phyloP scores from a whole-genome alignment of 139 green algal species.

The Protoeuglena noctilucae region DNA sequence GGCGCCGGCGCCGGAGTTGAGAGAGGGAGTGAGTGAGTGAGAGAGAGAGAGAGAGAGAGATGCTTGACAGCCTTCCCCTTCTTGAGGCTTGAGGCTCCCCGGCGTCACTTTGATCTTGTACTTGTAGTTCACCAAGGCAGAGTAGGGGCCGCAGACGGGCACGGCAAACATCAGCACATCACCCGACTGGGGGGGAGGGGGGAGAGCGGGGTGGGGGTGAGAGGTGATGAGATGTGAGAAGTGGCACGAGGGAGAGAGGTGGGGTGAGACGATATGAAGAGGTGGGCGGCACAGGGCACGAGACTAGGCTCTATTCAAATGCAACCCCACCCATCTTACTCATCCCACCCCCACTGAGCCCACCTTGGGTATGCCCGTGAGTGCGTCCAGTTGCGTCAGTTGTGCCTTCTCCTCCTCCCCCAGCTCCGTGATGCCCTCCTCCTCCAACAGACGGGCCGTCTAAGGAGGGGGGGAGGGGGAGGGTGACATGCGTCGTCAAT shows the following conservation, averaged over 20 bases:
- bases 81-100: conserved; percentile 55
- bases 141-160: conserved; percentile 79
- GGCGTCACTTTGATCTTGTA: conserved; percentile 69
- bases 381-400: conserved; percentile 15
- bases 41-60: too few relatives aligned
- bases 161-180: conserved; percentile 77
- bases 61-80: conserved; percentile 76
- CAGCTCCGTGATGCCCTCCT: conserved; percentile 22
- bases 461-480: too few relatives aligned
- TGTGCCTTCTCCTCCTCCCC: conserved; percentile 10
- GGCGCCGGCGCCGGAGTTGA: too few relatives aligned
- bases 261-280: too few relatives aligned
- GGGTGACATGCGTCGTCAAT: too few relatives aligned
- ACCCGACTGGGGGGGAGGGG: conserved; percentile 41
- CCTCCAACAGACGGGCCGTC: too few relatives aligned
- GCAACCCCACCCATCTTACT: conserved; percentile 1
- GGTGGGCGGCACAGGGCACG: too few relatives aligned
- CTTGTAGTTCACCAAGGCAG: conserved; percentile 48
- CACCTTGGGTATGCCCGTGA: conserved; percentile 8
- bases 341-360: background rate
- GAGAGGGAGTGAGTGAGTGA: too few relatives aligned
- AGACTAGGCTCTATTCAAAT: conserved; percentile 1
- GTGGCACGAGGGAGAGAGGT: too few relatives aligned
- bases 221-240: too few relatives aligned
- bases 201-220: conserved; percentile 60